phyloP scores from a whole-genome alignment of 768 basidiomycete species.

The Boletus insuetus region DNA sequence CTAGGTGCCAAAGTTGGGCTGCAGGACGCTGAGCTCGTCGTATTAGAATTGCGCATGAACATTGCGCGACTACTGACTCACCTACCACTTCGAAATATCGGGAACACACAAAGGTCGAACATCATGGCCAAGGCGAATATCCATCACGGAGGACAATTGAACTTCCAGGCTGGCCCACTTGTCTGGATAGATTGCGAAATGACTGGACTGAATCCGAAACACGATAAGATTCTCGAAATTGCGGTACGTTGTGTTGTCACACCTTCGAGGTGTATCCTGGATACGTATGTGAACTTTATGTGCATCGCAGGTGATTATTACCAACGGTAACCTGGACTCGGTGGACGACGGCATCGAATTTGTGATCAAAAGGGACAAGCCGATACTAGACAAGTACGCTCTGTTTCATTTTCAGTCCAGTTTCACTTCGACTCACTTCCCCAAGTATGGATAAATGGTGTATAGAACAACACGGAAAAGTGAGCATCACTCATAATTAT shows the following conservation, averaged over 20 bases:
- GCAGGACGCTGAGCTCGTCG: too few species aligned
- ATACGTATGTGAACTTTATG: background rate
- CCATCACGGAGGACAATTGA: background rate
- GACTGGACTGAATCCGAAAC: slow-evolving; percentile 69
- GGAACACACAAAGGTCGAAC: background rate
- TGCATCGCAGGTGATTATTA: slow-evolving; percentile 69
- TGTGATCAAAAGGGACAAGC: slow-evolving; percentile 71
- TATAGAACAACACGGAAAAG: slow-evolving; percentile 72
- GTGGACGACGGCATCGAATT: slow-evolving; percentile 82
- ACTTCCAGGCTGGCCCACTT: slow-evolving; percentile 13
- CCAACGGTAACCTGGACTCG: slow-evolving; percentile 74
- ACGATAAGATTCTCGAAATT: slow-evolving; percentile 77
- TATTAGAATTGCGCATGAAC: background rate
- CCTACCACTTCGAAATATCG: background rate
- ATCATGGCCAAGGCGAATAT: slow-evolving; percentile 1
- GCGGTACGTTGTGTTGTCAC: slow-evolving; percentile 39
- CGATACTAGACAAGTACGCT: slow-evolving; percentile 62
- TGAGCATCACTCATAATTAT: slow-evolving; percentile 30
- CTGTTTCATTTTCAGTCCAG: background rate
- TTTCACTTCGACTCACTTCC: background rate
- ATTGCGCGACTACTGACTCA: background rate
- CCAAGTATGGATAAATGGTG: slow-evolving; percentile 89
- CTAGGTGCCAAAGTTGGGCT: too few species aligned
- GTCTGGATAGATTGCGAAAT: slow-evolving; percentile 87
- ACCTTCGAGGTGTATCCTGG: too few species aligned